These are phyloP conservation scores for Stramenopiles sp. DNA, from an alignment of 352 stramenopile species.

Conservation along the genomic window DNA sequence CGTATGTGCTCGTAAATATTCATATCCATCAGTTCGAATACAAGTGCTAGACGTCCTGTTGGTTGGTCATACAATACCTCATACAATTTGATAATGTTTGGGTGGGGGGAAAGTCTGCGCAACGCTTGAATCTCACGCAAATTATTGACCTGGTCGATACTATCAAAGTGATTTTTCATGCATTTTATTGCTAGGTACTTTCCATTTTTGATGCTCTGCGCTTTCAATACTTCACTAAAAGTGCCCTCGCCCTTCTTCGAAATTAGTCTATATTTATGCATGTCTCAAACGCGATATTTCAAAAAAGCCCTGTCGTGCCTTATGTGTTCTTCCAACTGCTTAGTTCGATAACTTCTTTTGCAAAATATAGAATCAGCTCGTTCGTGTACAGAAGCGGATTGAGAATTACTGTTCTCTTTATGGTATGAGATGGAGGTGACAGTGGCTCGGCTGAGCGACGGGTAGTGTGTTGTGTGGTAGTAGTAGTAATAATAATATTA, in stretches of 20 bases:
- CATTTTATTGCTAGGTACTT: slow-evolving; percentile 86
- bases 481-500: too few species aligned
- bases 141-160: slow-evolving; percentile 84
- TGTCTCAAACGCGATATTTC: too few species aligned
- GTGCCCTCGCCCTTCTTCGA: slow-evolving; percentile 84
- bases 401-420: too few species aligned
- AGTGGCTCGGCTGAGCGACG: too few species aligned
- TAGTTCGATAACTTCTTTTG: too few species aligned
- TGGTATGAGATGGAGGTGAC: too few species aligned
- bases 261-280: slow-evolving; percentile 82
- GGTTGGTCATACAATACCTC: slow-evolving; percentile 93
- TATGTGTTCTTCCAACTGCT: too few species aligned
- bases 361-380: too few species aligned
- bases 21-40: slow-evolving; percentile 97
- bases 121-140: slow-evolving; percentile 84
- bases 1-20: slow-evolving; percentile 95
- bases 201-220: slow-evolving; percentile 68
- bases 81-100: slow-evolving; percentile 93
- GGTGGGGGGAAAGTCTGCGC: slow-evolving; percentile 83
- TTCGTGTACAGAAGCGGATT: too few species aligned
- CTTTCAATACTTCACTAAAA: slow-evolving; percentile 81
- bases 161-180: slow-evolving; percentile 94
- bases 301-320: too few species aligned
- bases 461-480: too few species aligned
- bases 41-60: slow-evolving; percentile 90